phyloP scores from a whole-genome alignment of 768 basidiomycete genomes.

The Exsudoporus frostii region DNA sequence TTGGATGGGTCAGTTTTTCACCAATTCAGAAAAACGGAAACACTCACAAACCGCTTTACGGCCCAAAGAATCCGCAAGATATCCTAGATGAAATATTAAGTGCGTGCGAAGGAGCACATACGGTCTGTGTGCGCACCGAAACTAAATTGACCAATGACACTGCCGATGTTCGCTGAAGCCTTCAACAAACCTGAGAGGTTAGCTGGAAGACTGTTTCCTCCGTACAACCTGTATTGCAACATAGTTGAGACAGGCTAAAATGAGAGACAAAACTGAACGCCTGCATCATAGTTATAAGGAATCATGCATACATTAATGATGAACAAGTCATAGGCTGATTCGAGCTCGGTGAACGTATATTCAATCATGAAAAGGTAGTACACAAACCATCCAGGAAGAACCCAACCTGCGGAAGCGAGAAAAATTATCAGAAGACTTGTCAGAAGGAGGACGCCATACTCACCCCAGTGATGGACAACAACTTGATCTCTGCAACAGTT shows the following conservation, averaged over 20 bases:
- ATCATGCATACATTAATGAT: slow-evolving; percentile 54
- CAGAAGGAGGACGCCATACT: slow-evolving; percentile 15
- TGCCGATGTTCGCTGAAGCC: slow-evolving; percentile 68
- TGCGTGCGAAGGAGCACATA: not conserved
- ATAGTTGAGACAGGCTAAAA: slow-evolving; percentile 61
- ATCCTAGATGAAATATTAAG: slow-evolving; percentile 37
- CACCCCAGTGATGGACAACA: slow-evolving; percentile 61
- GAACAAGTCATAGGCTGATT: slow-evolving; percentile 64
- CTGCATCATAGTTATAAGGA: not conserved
- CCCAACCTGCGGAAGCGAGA: slow-evolving; percentile 44
- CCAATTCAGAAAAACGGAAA: not conserved
- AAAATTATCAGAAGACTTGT: not conserved
- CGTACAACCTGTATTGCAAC: slow-evolving; percentile 64
- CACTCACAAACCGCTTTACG: slow-evolving; percentile 62
- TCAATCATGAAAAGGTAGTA: not conserved
- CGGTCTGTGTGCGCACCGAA: slow-evolving; percentile 43
- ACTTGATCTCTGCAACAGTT: slow-evolving; percentile 49
- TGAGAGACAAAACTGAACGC: not conserved
- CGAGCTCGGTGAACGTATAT: slow-evolving; percentile 3
- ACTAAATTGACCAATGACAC: slow-evolving; percentile 64
- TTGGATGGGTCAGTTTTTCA: slow-evolving; percentile 22
- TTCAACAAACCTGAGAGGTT: slow-evolving; percentile 62
- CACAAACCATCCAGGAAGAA: slow-evolving; percentile 67
- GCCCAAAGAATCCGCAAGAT: slow-evolving; percentile 63
- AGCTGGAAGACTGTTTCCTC: slow-evolving; percentile 46